A percentile compares a stretch with the other conserved stretches of the same genome.
phyloP scores from a whole-genome alignment of 495 filamentous ascomycete genomes.

The Amorphotheca resinae region DNA sequence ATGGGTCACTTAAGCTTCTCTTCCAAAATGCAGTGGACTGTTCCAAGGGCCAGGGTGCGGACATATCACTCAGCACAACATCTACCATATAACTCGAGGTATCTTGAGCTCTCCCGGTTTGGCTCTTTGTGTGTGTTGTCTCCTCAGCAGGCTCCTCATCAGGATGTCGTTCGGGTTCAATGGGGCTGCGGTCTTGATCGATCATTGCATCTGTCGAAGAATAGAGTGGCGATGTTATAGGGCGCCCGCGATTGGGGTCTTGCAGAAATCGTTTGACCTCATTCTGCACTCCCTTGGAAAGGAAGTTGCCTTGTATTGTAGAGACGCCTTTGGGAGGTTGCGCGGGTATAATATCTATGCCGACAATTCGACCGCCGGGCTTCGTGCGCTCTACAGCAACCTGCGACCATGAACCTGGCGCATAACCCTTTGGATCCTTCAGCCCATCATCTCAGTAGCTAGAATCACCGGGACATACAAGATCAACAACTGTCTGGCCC shows the following conservation, averaged over 20 bases:
- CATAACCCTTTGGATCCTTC: slow-evolving; percentile 57
- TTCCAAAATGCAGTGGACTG: slow-evolving; percentile 66
- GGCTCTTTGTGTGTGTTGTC: slow-evolving; percentile 1
- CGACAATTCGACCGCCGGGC: slow-evolving; percentile 68
- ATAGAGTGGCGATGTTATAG: slow-evolving; percentile 19
- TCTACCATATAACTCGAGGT: slow-evolving; percentile 52
- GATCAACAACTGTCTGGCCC: slow-evolving; percentile 79
- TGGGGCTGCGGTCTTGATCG: slow-evolving; percentile 33
- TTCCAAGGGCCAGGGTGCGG: slow-evolving; percentile 88
- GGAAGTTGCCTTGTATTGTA: slow-evolving; percentile 88
- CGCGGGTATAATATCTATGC: slow-evolving; percentile 87
- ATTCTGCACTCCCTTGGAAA: slow-evolving; percentile 53
- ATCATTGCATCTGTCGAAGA: neutral
- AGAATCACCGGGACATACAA: slow-evolving; percentile 36
- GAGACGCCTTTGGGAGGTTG: slow-evolving; percentile 81
- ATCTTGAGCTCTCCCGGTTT: slow-evolving; percentile 12
- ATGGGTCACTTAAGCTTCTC: slow-evolving; percentile 82
- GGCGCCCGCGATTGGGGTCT: slow-evolving; percentile 48
- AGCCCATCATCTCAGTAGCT: neutral
- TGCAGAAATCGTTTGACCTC: slow-evolving; percentile 63
- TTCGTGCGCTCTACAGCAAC: slow-evolving; percentile 70
- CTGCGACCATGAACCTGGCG: slow-evolving; percentile 93
- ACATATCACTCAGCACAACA: slow-evolving; percentile 98
- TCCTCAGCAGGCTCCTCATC: slow-evolving; percentile 18
- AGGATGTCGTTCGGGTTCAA: slow-evolving; percentile 36